Percentiles rank a stretch among this genome's conserved stretches.
Evolutionary conservation across 208 protist species (phyloP).

Genomic region (Crithidia sp.): DNA sequence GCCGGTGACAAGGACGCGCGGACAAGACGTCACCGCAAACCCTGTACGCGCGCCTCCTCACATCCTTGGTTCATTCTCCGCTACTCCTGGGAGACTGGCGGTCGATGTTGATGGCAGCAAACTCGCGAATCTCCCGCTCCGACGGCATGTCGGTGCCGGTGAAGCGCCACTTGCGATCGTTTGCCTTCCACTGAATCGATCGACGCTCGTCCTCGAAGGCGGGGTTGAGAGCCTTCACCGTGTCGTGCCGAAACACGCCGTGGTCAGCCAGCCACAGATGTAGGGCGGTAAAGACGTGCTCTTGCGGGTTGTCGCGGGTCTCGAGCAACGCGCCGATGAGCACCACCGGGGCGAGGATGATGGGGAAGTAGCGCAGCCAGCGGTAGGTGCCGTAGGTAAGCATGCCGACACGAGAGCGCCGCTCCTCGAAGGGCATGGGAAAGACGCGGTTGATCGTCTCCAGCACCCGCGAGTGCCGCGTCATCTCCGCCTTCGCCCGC

Average conservation of each 20-base stretch:
- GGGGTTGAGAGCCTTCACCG: conserved; percentile 86
- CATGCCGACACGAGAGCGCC: conserved; percentile 83
- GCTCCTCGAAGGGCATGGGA: conserved; percentile 88
- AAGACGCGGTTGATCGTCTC: conserved; percentile 88
- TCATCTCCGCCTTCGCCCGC: conserved; percentile 84
- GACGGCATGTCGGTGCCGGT: conserved; percentile 83
- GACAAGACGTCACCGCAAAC: too few relatives aligned
- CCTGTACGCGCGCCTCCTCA: too few relatives aligned
- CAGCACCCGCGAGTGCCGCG: conserved; percentile 78
- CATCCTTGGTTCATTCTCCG: neutral
- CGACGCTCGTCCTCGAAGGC: conserved; percentile 87
- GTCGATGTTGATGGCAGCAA: conserved; percentile 89
- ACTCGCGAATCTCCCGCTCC: conserved; percentile 79
- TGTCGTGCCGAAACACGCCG: conserved; percentile 88
- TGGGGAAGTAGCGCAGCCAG: conserved; percentile 83
- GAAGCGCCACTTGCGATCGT: conserved; percentile 88
- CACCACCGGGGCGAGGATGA: conserved; percentile 72
- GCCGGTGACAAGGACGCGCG: too few relatives aligned
- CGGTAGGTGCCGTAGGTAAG: conserved; percentile 84
- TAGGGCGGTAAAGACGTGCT: conserved; percentile 85
- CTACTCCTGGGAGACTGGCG: conserved; percentile 22
- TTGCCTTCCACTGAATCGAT: conserved; percentile 83
- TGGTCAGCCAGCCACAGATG: conserved; percentile 90
- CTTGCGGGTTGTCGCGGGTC: conserved; percentile 83
- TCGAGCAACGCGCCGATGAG: conserved; percentile 71